Evolutionary conservation across 805 yeast species (phyloP), one percentile per base, ranked within the genome.

Genomic region (Metschnikowia cubensis): DNA sequence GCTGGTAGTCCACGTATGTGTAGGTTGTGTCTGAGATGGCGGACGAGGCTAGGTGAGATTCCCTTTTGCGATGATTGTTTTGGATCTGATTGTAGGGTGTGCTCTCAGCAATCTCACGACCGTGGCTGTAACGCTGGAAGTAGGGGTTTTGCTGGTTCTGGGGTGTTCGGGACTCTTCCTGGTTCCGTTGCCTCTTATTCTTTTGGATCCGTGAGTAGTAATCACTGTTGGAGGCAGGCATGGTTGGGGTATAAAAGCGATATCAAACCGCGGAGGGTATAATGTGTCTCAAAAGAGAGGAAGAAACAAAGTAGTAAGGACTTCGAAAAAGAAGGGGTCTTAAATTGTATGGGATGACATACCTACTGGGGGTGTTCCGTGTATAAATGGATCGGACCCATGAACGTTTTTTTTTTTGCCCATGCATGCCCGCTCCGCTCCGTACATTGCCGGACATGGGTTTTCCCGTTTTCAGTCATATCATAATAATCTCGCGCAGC

Each of bases 1-100:
- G 47, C 48, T 45, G 44, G 44, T 42, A 35, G 35, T 55, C 59
- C 20, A 55, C 59, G 47, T 45, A 55, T 5, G 59, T 55, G 45
- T 50, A 35, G 7, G 59, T 54, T 31, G 57, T 55, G 42, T 54
- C 59, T 7, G 56, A 51, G 32, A 37, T 46, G 15, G 41, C 35
- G 6, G 54, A 50, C 8, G 38, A 31, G 20, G 45, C 48, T 1
- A 52, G 52, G 8, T 48, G 45, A 43, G 53, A 54, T 17, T 47
- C 50, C 32, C 32, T 31, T 33, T 33, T 42, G 31, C 38, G 47
- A 35, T 42, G 41, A 45, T 35, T 42, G 44, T 20, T 36, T 32
- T 15, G 42, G 45, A 33, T 35, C 29, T 47, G 51, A 25, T n/a
- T 15, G 18, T 47, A 46, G 11, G 50, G 50, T 20, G 50, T 35